These are phyloP conservation scores for Alternaria triticina DNA, from an alignment of 2,329 filamentous ascomycete genomes.

Conservation along the genomic window DNA sequence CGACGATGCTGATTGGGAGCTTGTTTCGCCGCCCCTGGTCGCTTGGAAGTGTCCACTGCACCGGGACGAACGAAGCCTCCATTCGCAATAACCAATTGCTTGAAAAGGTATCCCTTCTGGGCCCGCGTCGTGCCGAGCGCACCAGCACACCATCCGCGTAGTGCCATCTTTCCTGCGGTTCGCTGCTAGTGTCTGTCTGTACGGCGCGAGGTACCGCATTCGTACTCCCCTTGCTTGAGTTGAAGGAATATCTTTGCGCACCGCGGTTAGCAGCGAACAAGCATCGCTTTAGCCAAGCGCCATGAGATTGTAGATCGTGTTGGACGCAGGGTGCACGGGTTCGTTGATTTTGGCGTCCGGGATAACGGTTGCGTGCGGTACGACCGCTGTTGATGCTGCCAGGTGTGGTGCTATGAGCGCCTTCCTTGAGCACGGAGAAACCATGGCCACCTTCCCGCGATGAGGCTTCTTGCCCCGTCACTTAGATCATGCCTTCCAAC, in stretches of 20 bases:
- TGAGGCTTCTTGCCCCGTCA: background rate
- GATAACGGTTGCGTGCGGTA: background rate
- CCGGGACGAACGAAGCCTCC: conserved; percentile 15
- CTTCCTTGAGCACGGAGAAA: background rate
- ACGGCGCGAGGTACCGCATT: background rate
- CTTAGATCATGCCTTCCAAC: background rate
- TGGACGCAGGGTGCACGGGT: background rate
- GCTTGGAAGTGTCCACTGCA: conserved; percentile 6
- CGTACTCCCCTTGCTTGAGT: background rate
- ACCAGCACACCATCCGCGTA: conserved; percentile 1
- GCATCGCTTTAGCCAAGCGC: conserved; percentile 10
- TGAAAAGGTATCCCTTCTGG: background rate
- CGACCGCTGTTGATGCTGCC: background rate
- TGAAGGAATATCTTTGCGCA: background rate
- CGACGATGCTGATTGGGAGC: conserved; percentile 19
- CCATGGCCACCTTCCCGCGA: background rate
- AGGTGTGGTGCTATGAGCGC: background rate
- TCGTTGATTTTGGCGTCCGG: background rate
- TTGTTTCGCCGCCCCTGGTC: conserved; percentile 24
- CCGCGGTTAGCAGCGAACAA: background rate
- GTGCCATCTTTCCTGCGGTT: conserved; percentile 5
- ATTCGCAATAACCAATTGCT: conserved; percentile 4
- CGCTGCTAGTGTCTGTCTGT: conserved; percentile 2
- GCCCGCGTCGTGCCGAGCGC: background rate
- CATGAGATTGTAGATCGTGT: background rate